Conservation (phyloP, 129 eudicot species). For the Chrysanthemum makinoi region DNA sequence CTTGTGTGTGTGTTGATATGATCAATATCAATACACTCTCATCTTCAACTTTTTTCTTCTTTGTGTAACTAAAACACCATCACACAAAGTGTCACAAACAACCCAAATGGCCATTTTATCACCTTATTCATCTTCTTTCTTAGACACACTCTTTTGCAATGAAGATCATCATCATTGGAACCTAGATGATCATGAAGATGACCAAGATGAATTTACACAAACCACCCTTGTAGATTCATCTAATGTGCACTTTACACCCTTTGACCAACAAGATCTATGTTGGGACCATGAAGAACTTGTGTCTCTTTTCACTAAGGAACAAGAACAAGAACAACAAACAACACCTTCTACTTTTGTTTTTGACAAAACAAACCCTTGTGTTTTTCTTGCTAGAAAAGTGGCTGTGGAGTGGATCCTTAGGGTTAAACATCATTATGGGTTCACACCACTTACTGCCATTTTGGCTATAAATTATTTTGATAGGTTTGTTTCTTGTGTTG, state of each 20-base stretch:
- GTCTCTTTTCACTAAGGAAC: conserved; percentile 61
- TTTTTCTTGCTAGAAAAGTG: conserved; percentile 48
- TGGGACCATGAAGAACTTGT: conserved; percentile 92
- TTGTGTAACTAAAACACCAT: conserved; percentile 35
- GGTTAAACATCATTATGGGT: conserved; percentile 58
- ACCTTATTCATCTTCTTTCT: conserved; percentile 41
- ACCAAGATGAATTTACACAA: conserved; percentile 28
- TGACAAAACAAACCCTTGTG: conserved; percentile 24
- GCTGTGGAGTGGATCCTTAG: conserved; percentile 83
- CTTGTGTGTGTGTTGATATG: conserved; percentile 20
- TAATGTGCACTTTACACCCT: conserved; percentile 18
- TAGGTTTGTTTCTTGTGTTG: conserved; percentile 52
- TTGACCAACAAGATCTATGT: conserved; percentile 53
- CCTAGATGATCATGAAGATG: conserved; percentile 29
- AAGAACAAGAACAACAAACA: conserved; percentile 36
- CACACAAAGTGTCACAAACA: background rate
- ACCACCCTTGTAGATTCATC: conserved; percentile 27
- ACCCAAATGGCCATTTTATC: conserved; percentile 41
- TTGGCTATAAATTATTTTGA: conserved; percentile 77
- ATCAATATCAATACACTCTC: conserved; percentile 13
- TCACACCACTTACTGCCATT: conserved; percentile 69
- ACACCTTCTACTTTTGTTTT: conserved; percentile 16
- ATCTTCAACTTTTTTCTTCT: conserved; percentile 37
- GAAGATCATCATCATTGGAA: conserved; percentile 62
- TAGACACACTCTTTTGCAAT: conserved; percentile 73